These are phyloP conservation scores for Colletotrichum australisinense DNA, from an alignment of 2,329 filamentous ascomycete species.

Conservation along the genomic window DNA sequence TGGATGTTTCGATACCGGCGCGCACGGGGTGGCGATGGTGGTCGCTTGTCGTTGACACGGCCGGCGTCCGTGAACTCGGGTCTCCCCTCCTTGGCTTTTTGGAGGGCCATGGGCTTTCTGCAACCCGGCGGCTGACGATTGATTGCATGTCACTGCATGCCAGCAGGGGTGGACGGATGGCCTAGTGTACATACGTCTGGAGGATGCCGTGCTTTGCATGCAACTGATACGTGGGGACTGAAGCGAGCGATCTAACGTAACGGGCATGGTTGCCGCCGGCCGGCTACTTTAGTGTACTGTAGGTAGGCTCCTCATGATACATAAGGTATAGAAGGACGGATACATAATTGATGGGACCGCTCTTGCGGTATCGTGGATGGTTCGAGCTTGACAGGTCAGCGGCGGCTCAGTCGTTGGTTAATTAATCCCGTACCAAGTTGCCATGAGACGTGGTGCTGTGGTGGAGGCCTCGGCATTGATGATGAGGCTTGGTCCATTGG, in stretches of 20 bases:
- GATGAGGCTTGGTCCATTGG: not conserved
- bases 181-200: not conserved
- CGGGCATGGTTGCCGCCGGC: slow-evolving; percentile 16
- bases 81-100: no score
- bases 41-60: not conserved
- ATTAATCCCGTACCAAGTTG: not conserved
- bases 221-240: slow-evolving; percentile 26
- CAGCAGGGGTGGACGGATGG: not conserved
- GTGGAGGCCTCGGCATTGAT: slow-evolving; percentile 12
- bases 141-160: not conserved
- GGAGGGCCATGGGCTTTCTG: slow-evolving; percentile 11
- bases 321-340: not conserved
- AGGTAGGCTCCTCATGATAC: not conserved
- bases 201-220: slow-evolving; percentile 21
- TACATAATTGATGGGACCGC: not conserved
- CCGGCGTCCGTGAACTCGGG: slow-evolving; percentile 12
- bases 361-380: not conserved
- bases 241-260: slow-evolving; percentile 26
- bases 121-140: slow-evolving; percentile 19
- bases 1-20: slow-evolving; percentile 13
- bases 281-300: not conserved
- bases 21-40: slow-evolving; percentile 23
- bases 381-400: not conserved
- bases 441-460: not conserved
- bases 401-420: not conserved